Conservation (phyloP, 2,329 filamentous ascomycete species). For the Dactylonectria estremocensis region DNA sequence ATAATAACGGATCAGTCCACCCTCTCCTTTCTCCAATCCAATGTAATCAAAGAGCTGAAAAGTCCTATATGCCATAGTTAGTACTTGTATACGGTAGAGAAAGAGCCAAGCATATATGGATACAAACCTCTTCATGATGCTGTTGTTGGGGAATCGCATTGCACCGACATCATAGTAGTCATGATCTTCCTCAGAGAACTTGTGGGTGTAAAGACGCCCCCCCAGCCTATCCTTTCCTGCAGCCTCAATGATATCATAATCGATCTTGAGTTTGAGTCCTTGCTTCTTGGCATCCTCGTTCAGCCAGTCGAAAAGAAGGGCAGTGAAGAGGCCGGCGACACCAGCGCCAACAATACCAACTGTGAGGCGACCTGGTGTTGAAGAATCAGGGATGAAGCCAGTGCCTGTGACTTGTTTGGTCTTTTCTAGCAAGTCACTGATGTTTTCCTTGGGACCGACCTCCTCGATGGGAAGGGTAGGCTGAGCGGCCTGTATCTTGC, state of each 20-base stretch:
- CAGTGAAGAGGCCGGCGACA: slow-evolving; percentile 54
- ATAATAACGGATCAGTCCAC: slow-evolving; percentile 39
- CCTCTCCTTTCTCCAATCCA: slow-evolving; percentile 28
- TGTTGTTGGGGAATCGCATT: slow-evolving; percentile 58
- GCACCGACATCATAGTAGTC: slow-evolving; percentile 56
- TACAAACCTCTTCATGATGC: slow-evolving; percentile 40
- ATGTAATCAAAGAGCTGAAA: slow-evolving; percentile 40
- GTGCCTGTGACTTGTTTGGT: slow-evolving; percentile 9
- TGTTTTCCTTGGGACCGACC: neutral
- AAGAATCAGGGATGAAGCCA: slow-evolving; percentile 15
- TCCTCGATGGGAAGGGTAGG: neutral
- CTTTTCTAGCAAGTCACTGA: slow-evolving; percentile 19
- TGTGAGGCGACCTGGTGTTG: slow-evolving; percentile 36
- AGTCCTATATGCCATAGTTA: slow-evolving; percentile 11
- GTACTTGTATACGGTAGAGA: neutral
- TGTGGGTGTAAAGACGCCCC: slow-evolving; percentile 56
- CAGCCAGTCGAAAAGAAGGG: slow-evolving; percentile 52
- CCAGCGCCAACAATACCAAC: slow-evolving; percentile 58
- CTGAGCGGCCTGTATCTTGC: neutral
- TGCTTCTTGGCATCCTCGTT: slow-evolving; percentile 31
- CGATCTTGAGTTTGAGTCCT: slow-evolving; percentile 42
- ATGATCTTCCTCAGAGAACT: slow-evolving; percentile 43
- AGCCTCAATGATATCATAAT: slow-evolving; percentile 57
- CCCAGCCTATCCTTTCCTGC: slow-evolving; percentile 49
- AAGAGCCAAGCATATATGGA: neutral